Percentiles rank a stretch among this genome's conserved stretches.
These are phyloP conservation scores for Isoetes taiwanensis DNA, from an alignment of 75 land plant species.

Conservation along the genomic window DNA sequence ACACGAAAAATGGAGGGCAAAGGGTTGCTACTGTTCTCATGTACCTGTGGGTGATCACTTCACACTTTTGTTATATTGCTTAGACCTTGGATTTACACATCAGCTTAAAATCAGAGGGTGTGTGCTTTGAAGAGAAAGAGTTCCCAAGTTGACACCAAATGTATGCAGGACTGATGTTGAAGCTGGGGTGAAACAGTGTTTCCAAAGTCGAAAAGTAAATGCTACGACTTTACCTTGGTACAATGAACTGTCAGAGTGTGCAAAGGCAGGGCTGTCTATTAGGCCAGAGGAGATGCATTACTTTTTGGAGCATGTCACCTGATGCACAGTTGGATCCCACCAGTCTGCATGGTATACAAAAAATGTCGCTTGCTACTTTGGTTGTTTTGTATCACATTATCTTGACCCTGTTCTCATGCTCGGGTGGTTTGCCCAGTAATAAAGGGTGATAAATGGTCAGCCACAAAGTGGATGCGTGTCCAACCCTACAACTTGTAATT, in stretches of 20 bases:
- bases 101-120: background rate
- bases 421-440: background rate
- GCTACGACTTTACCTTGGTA: background rate
- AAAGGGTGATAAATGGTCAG: background rate
- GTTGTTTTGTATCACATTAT: background rate
- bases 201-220: background rate
- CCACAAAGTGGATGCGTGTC: background rate
- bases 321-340: background rate
- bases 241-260: background rate
- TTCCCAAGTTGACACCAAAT: background rate
- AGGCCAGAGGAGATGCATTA: background rate
- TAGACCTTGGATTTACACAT: no score
- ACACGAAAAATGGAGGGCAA: background rate
- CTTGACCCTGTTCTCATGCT: background rate
- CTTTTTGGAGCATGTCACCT: background rate
- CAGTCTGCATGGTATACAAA: background rate
- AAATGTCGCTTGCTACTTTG: background rate
- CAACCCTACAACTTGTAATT: background rate
- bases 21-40: background rate
- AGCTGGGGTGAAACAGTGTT: background rate
- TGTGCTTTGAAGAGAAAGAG: background rate
- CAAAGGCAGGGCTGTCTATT: background rate
- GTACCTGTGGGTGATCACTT: background rate
- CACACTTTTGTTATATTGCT: no score
- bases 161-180: background rate